Evolutionary conservation across 1,284 basidiomycete species (phyloP).

Genomic region (Cutaneotrichosporon cyanovorans): DNA sequence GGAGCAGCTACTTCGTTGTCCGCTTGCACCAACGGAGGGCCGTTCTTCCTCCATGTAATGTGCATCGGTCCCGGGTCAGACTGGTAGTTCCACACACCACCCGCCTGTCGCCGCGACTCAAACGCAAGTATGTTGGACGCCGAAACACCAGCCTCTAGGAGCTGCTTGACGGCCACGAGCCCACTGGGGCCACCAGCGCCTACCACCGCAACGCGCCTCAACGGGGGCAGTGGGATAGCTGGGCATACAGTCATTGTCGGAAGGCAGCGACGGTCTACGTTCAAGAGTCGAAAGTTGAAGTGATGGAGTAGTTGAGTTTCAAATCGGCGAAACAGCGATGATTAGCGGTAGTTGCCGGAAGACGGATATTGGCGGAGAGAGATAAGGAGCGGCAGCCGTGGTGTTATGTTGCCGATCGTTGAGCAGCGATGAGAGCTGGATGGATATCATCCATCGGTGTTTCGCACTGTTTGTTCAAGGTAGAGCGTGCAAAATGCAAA

Average conservation of each 20-base stretch:
- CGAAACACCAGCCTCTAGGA: conserved; percentile 30
- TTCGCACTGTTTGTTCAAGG: too few relatives aligned
- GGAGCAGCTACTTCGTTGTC: conserved; percentile 7
- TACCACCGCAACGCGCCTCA: conserved; percentile 43
- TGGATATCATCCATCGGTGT: too few relatives aligned
- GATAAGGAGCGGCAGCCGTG: too few relatives aligned
- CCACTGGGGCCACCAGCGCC: conserved; percentile 46
- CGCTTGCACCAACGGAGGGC: conserved; percentile 6
- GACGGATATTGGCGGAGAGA: too few relatives aligned
- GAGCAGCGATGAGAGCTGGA: too few relatives aligned
- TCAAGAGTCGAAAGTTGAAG: too few relatives aligned
- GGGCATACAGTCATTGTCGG: conserved; percentile 4
- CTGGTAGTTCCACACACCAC: conserved; percentile 25
- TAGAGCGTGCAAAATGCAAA: too few relatives aligned
- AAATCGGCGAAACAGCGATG: too few relatives aligned
- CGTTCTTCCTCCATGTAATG: conserved; percentile 12
- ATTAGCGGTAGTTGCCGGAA: too few relatives aligned
- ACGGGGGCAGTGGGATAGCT: conserved; percentile 17
- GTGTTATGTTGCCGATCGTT: too few relatives aligned
- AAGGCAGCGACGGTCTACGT: too few relatives aligned
- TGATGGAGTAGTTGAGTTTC: too few relatives aligned
- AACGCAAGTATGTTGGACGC: conserved; percentile 22
- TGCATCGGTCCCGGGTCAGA: conserved; percentile 11
- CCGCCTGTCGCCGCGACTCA: conserved; percentile 21
- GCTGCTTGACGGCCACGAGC: conserved; percentile 43